These are phyloP conservation scores for Paraurostyla sp. DNA, from an alignment of 73 alveolate genomes.

Conservation along the genomic window DNA sequence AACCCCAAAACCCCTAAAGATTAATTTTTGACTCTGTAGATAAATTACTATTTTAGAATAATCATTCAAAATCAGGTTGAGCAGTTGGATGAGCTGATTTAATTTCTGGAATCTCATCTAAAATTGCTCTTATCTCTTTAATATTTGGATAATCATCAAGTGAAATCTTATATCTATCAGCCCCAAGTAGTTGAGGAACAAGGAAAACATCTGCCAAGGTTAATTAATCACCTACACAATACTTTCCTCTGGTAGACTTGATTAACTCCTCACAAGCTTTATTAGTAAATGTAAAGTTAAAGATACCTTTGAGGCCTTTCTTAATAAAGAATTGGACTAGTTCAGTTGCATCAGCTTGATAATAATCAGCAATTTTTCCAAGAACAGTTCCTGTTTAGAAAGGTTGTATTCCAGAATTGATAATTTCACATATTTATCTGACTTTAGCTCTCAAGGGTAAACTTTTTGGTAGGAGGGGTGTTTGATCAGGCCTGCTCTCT, in stretches of 20 bases:
- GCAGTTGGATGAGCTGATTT: conserved; percentile 76
- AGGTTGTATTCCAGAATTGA: conserved; percentile 89
- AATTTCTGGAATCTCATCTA: conserved; percentile 77
- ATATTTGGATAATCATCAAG: conserved; percentile 73
- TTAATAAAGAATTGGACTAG: conserved; percentile 69
- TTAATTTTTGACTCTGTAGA: no score
- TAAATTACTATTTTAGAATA: no score
- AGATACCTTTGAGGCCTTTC: conserved; percentile 71
- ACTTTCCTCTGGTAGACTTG: conserved; percentile 72
- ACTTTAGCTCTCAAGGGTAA: conserved; percentile 57
- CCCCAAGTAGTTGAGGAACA: conserved; percentile 75
- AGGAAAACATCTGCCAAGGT: conserved; percentile 83
- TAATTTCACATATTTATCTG: conserved; percentile 74
- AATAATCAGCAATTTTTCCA: conserved; percentile 54
- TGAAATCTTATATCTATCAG: conserved; percentile 65
- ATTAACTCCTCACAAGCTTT: conserved; percentile 14
- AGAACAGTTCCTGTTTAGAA: conserved; percentile 68
- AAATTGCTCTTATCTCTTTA: conserved; percentile 60
- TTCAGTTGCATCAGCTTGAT: conserved; percentile 62
- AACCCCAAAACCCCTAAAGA: no score
- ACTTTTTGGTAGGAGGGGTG: conserved; percentile 77
- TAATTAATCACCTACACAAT: conserved; percentile 76
- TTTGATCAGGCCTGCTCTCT: conserved; percentile 79
- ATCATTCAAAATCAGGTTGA: conserved; percentile 75
- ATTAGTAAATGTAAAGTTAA: neutral